Percentiles rank a stretch among this genome's conserved stretches.
These are phyloP conservation scores for Gymnopilus dilepis DNA, from an alignment of 768 basidiomycete genomes.

Conservation along the genomic window DNA sequence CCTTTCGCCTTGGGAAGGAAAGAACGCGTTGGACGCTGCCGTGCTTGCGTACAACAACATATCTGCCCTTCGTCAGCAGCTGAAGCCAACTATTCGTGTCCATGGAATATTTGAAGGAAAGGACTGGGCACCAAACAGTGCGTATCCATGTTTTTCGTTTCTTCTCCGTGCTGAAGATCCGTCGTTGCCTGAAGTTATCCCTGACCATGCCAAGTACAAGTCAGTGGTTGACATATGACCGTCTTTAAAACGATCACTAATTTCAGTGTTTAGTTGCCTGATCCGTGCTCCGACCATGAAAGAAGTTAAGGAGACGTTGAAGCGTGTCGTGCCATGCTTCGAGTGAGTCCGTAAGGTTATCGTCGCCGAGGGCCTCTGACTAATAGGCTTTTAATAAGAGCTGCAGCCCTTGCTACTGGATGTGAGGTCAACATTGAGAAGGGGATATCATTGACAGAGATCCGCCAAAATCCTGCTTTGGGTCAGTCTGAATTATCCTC, in stretches of 20 bases:
- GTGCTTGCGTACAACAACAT: conserved; percentile 83
- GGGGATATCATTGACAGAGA: conserved; percentile 46
- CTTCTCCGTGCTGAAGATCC: not conserved
- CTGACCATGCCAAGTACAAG: conserved; percentile 78
- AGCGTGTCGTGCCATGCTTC: conserved; percentile 74
- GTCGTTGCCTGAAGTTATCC: conserved; percentile 61
- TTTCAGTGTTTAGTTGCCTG: conserved; percentile 54
- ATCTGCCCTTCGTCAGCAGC: conserved; percentile 80
- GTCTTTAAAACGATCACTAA: not conserved
- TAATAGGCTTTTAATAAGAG: conserved; percentile 42
- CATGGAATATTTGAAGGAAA: conserved; percentile 81
- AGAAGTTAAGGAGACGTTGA: conserved; percentile 60
- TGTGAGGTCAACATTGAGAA: conserved; percentile 53
- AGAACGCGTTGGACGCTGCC: conserved; percentile 84
- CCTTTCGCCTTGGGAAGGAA: conserved; percentile 86
- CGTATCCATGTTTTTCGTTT: conserved; percentile 25
- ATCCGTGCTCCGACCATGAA: conserved; percentile 72
- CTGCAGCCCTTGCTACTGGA: conserved; percentile 69
- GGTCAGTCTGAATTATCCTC: conserved; percentile 37
- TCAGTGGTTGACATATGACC: conserved; percentile 34
- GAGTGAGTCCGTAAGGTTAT: conserved; percentile 46
- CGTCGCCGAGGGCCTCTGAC: not conserved
- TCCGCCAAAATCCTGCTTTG: conserved; percentile 71
- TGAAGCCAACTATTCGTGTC: conserved; percentile 75
- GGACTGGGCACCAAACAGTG: conserved; percentile 78